Conservation (phyloP, 2,329 filamentous ascomycete species). For the Fusarium miscanthi region DNA sequence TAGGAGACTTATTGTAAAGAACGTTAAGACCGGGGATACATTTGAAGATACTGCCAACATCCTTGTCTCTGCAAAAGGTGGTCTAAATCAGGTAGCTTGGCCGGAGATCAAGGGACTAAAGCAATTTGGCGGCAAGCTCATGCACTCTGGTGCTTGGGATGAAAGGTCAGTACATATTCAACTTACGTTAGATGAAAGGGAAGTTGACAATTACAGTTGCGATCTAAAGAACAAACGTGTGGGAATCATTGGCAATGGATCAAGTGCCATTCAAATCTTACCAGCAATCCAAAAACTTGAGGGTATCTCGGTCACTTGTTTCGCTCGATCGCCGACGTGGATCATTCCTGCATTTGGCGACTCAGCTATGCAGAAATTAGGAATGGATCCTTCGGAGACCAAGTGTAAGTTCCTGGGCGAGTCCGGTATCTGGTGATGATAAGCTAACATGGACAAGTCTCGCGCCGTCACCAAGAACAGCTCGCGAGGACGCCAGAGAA, state of each 20-base stretch:
- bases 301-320: not conserved
- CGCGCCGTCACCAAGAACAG: not conserved
- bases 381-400: not conserved
- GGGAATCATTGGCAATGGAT: not conserved
- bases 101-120: not conserved
- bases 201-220: not conserved
- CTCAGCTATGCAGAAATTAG: fast-evolving
- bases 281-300: not conserved
- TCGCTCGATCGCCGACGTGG: not conserved
- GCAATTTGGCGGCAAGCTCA: not conserved
- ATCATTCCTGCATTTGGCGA: not conserved
- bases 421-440: fast-evolving
- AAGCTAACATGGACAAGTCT: not conserved
- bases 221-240: not conserved
- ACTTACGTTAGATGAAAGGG: fast-evolving
- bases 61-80: not conserved
- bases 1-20: not conserved
- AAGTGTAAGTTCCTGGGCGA: not conserved
- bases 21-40: not conserved
- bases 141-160: not conserved
- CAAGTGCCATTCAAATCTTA: not conserved
- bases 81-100: not conserved
- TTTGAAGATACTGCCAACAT: not conserved
- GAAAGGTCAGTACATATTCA: fast-evolving
- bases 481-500: fast-evolving